Percentiles rank a stretch among this genome's conserved stretches.
These are phyloP conservation scores for Chloropicon primus DNA, from an alignment of 139 green algal genomes.

Conservation along the genomic window DNA sequence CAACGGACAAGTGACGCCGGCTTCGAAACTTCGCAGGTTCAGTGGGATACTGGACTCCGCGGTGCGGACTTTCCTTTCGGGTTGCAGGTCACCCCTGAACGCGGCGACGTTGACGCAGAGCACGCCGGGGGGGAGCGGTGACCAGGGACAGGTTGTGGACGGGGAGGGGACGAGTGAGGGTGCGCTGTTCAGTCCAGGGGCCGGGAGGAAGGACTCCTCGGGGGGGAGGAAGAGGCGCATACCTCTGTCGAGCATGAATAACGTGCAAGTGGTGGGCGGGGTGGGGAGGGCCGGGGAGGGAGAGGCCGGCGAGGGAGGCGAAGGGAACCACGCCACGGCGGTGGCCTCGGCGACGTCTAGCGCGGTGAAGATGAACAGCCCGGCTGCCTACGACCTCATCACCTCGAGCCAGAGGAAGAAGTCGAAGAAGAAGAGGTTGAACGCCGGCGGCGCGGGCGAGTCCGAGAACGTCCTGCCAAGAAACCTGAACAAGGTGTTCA, in stretches of 20 bases:
- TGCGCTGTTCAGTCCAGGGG: not conserved
- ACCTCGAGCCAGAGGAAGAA: not conserved
- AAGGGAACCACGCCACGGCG: not conserved
- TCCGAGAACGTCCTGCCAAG: not conserved
- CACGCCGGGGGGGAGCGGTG: not conserved
- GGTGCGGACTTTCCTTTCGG: not conserved
- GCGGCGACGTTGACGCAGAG: too few relatives aligned
- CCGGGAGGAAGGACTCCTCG: not conserved
- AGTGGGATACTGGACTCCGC: not conserved
- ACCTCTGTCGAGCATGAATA: not conserved
- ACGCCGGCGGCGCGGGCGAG: not conserved
- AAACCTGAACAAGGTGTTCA: not conserved
- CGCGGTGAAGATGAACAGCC: constrained; percentile 2
- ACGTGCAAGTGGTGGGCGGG: not conserved
- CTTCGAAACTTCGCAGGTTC: not conserved
- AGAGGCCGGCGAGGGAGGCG: too few relatives aligned
- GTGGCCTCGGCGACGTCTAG: not conserved
- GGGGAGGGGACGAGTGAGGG: not conserved
- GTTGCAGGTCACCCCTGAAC: not conserved
- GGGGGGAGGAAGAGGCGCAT: not conserved
- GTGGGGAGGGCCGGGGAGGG: too few relatives aligned
- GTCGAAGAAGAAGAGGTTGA: not conserved
- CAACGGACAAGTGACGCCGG: not conserved
- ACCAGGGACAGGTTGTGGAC: too few relatives aligned
- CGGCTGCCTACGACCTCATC: not conserved